These are phyloP conservation scores for Trametes sp. DNA, from an alignment of 1,284 basidiomycete species.

Conservation along the genomic window DNA sequence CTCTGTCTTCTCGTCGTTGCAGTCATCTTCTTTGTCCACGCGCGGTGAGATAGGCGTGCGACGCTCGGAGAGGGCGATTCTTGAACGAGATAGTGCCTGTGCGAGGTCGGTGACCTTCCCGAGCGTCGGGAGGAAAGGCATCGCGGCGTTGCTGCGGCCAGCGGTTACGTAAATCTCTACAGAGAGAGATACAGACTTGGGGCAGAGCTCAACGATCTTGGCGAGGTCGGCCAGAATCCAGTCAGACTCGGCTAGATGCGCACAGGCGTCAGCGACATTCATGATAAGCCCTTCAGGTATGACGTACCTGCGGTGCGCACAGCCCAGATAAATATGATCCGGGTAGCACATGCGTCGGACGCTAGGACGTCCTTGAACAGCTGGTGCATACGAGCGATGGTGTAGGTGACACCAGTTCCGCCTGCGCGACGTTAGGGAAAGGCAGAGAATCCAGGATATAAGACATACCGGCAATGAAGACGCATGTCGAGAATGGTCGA, in stretches of 20 bases:
- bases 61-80: neutral
- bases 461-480: slow-evolving; percentile 55
- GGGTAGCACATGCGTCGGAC: slow-evolving; percentile 37
- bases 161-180: slow-evolving; percentile 32
- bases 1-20: neutral
- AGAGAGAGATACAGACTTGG: slow-evolving; percentile 24
- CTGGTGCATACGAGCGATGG: slow-evolving; percentile 51
- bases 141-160: neutral
- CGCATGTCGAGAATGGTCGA: slow-evolving; percentile 48
- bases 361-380: slow-evolving; percentile 43
- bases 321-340: slow-evolving; percentile 51
- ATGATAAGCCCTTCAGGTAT: neutral
- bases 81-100: slow-evolving; percentile 7
- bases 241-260: slow-evolving; percentile 30
- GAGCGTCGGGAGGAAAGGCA: slow-evolving; percentile 10
- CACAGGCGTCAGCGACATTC: neutral
- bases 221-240: slow-evolving; percentile 32
- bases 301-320: slow-evolving; percentile 47
- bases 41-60: neutral
- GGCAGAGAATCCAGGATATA: neutral
- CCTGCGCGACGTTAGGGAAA: slow-evolving; percentile 37
- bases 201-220: slow-evolving; percentile 23
- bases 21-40: neutral
- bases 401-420: slow-evolving; percentile 56
- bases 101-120: slow-evolving; percentile 18